Evolutionary conservation across 1,284 basidiomycete species (phyloP), one percentile per base, ranked within the genome.

Genomic region (Cutaneotrichosporon cyanovorans): DNA sequence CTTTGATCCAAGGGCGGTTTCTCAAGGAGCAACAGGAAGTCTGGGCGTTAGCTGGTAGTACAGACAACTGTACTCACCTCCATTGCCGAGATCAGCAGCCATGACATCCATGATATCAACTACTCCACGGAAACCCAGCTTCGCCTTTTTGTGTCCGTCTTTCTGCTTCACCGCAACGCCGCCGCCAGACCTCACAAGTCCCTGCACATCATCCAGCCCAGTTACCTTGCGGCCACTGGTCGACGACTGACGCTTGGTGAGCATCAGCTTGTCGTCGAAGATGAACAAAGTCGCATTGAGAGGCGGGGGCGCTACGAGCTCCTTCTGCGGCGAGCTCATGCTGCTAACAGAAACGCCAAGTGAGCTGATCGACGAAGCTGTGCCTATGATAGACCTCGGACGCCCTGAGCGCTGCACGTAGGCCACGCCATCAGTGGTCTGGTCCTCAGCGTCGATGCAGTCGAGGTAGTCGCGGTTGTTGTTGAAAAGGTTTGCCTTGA

Each of bases 201-300:
- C 85, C 44, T 85, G 81, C 16, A 89, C 74, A 42, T 91, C 85
- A 58, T 95, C 88, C 37, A 98, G 74, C 0, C 95, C 92, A 2
- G 88, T 81, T 20, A 90, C 70, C 19, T 76, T 73, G 38, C 81
- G 78, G 0, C 86, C 91, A 35, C 81, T 78, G 60, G 84, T 83
- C 49, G 87, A 80, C 4, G 80, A 77, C 2, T 86, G 84, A 23
- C 95, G 80, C 72, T 97, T 97, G 43, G 84, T 84, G 51, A 99
- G 82, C 63, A 96, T 79, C 23, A 99, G 74, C 62, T 89, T 88
- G 72, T 98, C 95, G 59, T 93, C 87, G 62, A 99, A 98, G 34
- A 99, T 76, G 68, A 98, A 87, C 30, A 99, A 74, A 1, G 86
- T 88, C 68, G 87, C 92, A 59, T 88, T 85, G 10, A 97, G 76